These are phyloP conservation scores for Sugiyamaella japonica DNA, from an alignment of 1,139 yeast genomes.

Conservation along the genomic window DNA sequence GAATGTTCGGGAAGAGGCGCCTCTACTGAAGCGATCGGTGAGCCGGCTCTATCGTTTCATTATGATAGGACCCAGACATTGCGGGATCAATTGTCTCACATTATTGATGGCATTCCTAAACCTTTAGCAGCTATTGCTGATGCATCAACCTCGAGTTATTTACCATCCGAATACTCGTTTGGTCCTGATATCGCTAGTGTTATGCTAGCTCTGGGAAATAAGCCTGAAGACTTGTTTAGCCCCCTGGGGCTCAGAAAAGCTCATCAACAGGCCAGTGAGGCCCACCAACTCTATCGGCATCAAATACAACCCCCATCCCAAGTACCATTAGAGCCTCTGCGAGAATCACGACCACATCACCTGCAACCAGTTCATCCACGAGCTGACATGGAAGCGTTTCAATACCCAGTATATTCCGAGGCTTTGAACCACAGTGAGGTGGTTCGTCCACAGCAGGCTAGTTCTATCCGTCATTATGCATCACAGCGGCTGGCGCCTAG, in stretches of 20 bases:
- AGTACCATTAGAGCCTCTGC: neutral
- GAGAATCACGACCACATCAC: no score
- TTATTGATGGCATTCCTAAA: constrained; percentile 36
- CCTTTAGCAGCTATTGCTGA: constrained; percentile 40
- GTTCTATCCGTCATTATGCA: no score
- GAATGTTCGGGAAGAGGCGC: constrained; percentile 48
- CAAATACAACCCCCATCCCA: neutral
- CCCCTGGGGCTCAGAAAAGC: no score
- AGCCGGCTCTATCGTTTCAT: constrained; percentile 46
- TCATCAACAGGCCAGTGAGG: neutral
- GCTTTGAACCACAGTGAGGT: no score
- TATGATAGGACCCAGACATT: constrained; percentile 42
- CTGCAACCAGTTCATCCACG: no score
- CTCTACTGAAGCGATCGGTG: constrained; percentile 44
- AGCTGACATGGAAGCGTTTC: no score
- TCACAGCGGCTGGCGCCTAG: no score
- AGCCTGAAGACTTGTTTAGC: no score
- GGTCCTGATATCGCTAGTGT: constrained; percentile 4
- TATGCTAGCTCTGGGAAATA: neutral
- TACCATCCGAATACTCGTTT: constrained; percentile 15
- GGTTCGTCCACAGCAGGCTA: no score
- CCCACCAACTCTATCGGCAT: neutral
- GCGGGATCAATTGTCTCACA: constrained; percentile 41
- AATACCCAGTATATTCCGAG: no score
- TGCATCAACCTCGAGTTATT: constrained; percentile 33